phyloP scores from a whole-genome alignment of 2,329 filamentous ascomycete species.

The Phaeophleospora eucalypticola region DNA sequence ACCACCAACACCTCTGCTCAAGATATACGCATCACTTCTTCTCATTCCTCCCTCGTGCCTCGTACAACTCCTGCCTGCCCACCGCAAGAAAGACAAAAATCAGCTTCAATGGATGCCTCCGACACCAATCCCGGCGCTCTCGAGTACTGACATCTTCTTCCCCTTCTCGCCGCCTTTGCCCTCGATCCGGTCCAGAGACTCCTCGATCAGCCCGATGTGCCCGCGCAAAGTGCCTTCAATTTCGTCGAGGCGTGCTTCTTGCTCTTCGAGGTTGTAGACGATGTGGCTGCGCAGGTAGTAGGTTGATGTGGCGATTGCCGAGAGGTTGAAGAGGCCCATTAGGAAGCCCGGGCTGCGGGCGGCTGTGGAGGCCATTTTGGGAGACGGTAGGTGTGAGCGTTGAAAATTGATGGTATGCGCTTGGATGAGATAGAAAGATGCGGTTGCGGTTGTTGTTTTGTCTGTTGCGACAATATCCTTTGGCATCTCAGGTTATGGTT shows the following conservation, averaged over 20 bases:
- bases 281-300: slow-evolving; percentile 17
- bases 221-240: slow-evolving; percentile 46
- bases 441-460: no score
- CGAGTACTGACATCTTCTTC: slow-evolving; percentile 35
- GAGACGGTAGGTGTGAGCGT: no score
- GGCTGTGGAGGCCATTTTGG: not conserved
- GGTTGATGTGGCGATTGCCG: slow-evolving; percentile 16
- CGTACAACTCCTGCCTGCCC: slow-evolving; percentile 18
- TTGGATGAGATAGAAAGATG: no score
- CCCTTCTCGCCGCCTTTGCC: slow-evolving; percentile 36
- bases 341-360: slow-evolving; percentile 5
- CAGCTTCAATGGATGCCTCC: slow-evolving; percentile 8
- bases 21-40: no score
- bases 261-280: slow-evolving; percentile 44
- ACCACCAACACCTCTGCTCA: no score
- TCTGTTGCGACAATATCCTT: no score
- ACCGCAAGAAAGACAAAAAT: not conserved
- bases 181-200: slow-evolving; percentile 44
- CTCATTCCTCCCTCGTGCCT: slow-evolving; percentile 17
- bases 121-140: not conserved
- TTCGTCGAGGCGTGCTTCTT: slow-evolving; percentile 47
- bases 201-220: slow-evolving; percentile 47
- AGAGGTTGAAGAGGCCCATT: slow-evolving; percentile 11
- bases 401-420: no score
- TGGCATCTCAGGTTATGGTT: no score